phyloP scores from a whole-genome alignment of 805 yeast genomes.

The Kodamaea neixiangensis region DNA sequence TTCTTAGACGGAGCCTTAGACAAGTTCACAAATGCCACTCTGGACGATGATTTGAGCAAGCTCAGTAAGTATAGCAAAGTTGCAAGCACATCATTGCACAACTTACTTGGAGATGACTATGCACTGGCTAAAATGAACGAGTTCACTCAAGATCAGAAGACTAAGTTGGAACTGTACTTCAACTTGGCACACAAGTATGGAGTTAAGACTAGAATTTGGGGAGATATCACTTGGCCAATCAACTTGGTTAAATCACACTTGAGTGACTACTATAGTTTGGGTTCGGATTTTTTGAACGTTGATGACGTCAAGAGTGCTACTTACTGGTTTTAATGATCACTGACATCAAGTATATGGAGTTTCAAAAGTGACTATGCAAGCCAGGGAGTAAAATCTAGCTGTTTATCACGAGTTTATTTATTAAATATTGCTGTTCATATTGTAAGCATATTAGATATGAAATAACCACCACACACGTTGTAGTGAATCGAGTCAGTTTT shows the following conservation, averaged over 20 bases:
- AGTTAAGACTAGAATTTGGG: conserved; percentile 68
- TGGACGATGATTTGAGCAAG: conserved; percentile 23
- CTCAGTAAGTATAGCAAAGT: conserved; percentile 33
- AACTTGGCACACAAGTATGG: conserved; percentile 51
- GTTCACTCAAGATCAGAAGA: conserved; percentile 34
- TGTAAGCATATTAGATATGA: too few relatives aligned
- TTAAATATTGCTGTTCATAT: too few relatives aligned
- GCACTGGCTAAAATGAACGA: conserved; percentile 21
- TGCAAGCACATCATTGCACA: conserved; percentile 46
- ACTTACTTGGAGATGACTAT: conserved; percentile 27
- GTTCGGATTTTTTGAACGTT: conserved; percentile 61
- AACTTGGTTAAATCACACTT: conserved; percentile 47
- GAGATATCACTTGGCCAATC: conserved; percentile 67
- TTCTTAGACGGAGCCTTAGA: conserved; percentile 58
- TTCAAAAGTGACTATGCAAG: too few relatives aligned
- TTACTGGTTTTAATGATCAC: conserved; percentile 4
- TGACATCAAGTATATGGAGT: too few relatives aligned
- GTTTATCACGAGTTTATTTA: too few relatives aligned
- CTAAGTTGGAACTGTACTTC: conserved; percentile 26
- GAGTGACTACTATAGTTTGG: conserved; percentile 47
- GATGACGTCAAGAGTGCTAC: conserved; percentile 55
- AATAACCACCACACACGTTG: too few relatives aligned
- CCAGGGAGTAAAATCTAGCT: too few relatives aligned
- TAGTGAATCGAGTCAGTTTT: too few relatives aligned
- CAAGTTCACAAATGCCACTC: conserved; percentile 23